Percentiles rank a stretch among this genome's conserved stretches.
phyloP scores from a whole-genome alignment of 306 rosid species.

The Cucurbita maxima region DNA sequence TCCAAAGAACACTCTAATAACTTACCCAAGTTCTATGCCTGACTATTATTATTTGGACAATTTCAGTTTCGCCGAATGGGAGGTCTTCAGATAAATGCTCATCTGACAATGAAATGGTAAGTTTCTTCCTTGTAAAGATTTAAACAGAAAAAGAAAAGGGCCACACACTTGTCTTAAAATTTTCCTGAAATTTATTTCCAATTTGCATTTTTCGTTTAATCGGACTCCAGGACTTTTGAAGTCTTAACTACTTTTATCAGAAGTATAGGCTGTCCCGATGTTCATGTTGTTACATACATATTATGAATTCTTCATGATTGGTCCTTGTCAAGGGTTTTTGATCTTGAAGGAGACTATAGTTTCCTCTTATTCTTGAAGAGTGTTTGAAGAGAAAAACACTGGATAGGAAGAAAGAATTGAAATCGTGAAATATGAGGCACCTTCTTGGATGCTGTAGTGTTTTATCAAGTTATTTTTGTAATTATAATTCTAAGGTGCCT shows the following conservation, averaged over 20 bases:
- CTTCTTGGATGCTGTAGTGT: neutral
- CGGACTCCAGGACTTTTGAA: neutral
- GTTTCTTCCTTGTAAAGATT: neutral
- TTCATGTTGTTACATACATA: neutral
- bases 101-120: conserved; percentile 38
- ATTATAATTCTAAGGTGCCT: neutral
- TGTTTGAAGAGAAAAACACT: neutral
- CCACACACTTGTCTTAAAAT: neutral
- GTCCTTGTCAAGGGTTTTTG: neutral
- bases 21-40: neutral
- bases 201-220: neutral
- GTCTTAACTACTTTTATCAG: neutral
- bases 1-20: neutral
- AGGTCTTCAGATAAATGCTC: conserved; percentile 19
- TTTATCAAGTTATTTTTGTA: neutral
- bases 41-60: conserved; percentile 2
- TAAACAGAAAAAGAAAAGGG: neutral
- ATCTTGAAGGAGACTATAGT: neutral
- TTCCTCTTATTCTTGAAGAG: neutral
- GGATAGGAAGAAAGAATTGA: neutral
- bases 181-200: neutral
- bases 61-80: conserved; percentile 44
- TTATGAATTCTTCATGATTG: neutral
- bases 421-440: neutral
- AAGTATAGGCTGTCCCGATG: neutral